These are phyloP conservation scores for Carpediemonas membranifera DNA, from an alignment of 78 protist genomes.

Conservation along the genomic window DNA sequence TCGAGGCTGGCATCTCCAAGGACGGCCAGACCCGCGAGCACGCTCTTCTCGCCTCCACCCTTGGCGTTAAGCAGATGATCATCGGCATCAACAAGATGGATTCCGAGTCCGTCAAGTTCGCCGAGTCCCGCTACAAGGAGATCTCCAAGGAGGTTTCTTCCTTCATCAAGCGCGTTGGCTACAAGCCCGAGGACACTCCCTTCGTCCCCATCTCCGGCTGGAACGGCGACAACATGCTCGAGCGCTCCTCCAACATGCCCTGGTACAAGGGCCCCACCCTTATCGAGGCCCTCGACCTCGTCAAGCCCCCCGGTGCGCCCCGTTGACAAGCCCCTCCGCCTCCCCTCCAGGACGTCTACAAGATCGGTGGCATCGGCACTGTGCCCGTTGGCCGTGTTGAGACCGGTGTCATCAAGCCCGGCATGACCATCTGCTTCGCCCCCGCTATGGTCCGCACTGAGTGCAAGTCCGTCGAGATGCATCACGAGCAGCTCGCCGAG, in stretches of 20 bases:
- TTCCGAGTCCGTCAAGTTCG: conserved; percentile 2
- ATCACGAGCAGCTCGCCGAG: conserved; percentile 70
- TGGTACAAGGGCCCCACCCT: conserved; percentile 70
- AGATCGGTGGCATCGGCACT: conserved; percentile 21
- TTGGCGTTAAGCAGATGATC: conserved; percentile 67
- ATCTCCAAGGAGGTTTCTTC: conserved; percentile 42
- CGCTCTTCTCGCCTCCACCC: conserved; percentile 58
- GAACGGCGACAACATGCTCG: conserved; percentile 91
- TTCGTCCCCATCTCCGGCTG: conserved; percentile 92
- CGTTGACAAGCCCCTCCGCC: conserved; percentile 54
- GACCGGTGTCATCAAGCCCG: conserved; percentile 39
- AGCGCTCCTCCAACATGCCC: conserved; percentile 43
- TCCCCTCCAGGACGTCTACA: conserved; percentile 57
- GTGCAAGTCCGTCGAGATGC: conserved; percentile 93
- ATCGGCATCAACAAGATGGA: conserved; percentile 87
- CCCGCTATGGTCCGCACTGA: conserved; percentile 76
- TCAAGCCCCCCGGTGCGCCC: conserved; percentile 38
- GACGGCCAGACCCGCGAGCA: conserved; percentile 88
- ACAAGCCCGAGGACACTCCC: no score
- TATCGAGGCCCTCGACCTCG: no score
- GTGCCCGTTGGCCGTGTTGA: conserved; percentile 57
- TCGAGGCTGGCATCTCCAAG: conserved; percentile 44
- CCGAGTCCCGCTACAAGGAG: conserved; percentile 18
- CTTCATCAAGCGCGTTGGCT: conserved; percentile 63
- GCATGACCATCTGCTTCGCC: conserved; percentile 63